Conservation (phyloP, 2,329 filamentous ascomycete species). For the Aspergillus hortae region DNA sequence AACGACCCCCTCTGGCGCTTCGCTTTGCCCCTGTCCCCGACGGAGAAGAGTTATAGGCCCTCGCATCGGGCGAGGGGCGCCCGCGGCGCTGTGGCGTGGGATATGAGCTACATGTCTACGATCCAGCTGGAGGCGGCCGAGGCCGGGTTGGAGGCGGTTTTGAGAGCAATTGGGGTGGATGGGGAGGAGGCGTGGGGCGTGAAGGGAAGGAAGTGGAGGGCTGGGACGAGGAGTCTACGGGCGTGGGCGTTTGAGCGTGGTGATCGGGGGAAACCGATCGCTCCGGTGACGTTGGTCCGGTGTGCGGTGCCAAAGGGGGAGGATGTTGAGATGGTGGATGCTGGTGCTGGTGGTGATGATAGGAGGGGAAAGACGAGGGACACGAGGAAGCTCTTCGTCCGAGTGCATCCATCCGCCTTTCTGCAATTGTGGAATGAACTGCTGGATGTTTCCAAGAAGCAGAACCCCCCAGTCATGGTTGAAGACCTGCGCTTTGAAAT, state of each 20-base stretch:
- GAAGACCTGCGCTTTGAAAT: slow-evolving; percentile 69
- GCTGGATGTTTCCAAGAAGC: slow-evolving; percentile 56
- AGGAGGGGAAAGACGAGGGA: slow-evolving; percentile 25
- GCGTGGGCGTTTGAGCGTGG: slow-evolving; percentile 58
- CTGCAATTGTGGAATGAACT: slow-evolving; percentile 62
- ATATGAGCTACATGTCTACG: slow-evolving; percentile 90
- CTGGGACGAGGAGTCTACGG: slow-evolving; percentile 55
- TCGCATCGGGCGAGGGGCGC: slow-evolving; percentile 76
- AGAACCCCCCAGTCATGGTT: slow-evolving; percentile 58
- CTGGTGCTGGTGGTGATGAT: slow-evolving; percentile 14
- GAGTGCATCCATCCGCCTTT: slow-evolving; percentile 77
- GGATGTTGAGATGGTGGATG: slow-evolving; percentile 37
- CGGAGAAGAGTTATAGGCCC: slow-evolving; percentile 82
- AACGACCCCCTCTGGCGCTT: slow-evolving; percentile 85
- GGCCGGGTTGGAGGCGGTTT: slow-evolving; percentile 60
- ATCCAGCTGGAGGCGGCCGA: slow-evolving; percentile 70
- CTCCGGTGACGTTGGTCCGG: slow-evolving; percentile 74
- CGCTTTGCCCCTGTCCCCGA: slow-evolving; percentile 77
- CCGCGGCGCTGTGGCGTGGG: slow-evolving; percentile 80
- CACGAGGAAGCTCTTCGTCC: slow-evolving; percentile 60
- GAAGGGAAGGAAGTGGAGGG: slow-evolving; percentile 68
- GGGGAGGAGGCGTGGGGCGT: slow-evolving; percentile 59
- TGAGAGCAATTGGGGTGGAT: slow-evolving; percentile 63
- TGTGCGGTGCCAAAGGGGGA: slow-evolving; percentile 45
- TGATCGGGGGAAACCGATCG: slow-evolving; percentile 56